Evolutionary conservation across 1,139 yeast species (phyloP).

Genomic region (Kluyveromyces sp.): DNA sequence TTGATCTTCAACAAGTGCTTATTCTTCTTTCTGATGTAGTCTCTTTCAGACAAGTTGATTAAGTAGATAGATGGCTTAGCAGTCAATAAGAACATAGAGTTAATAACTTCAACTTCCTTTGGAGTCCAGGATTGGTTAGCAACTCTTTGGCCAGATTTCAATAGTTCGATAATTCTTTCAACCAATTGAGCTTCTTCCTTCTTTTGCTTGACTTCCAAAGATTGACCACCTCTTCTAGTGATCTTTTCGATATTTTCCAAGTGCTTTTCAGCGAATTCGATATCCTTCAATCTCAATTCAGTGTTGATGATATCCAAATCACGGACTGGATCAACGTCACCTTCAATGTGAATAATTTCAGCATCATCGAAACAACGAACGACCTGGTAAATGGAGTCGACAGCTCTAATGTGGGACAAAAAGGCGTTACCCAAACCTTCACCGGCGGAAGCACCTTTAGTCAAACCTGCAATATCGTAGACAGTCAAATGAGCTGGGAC

Average conservation of each 20-base stretch:
- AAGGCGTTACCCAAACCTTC: slow-evolving; percentile 98
- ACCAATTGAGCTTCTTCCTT: slow-evolving; percentile 86
- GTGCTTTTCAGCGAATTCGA: slow-evolving; percentile 88
- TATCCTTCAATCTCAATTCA: slow-evolving; percentile 93
- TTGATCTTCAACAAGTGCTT: slow-evolving; percentile 85
- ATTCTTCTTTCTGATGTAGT: slow-evolving; percentile 95
- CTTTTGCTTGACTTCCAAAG: slow-evolving; percentile 89
- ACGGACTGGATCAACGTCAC: slow-evolving; percentile 93
- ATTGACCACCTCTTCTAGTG: slow-evolving; percentile 91
- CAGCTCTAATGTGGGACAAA: slow-evolving; percentile 95
- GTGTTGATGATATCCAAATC: slow-evolving; percentile 89
- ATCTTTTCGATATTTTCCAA: slow-evolving; percentile 80
- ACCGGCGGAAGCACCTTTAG: slow-evolving; percentile 96
- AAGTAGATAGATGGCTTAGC: slow-evolving; percentile 96
- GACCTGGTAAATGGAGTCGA: slow-evolving; percentile 95
- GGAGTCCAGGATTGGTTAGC: slow-evolving; percentile 86
- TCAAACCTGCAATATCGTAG: slow-evolving; percentile 96
- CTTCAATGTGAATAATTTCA: slow-evolving; percentile 95
- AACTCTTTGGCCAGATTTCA: slow-evolving; percentile 81
- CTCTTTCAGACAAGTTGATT: slow-evolving; percentile 89
- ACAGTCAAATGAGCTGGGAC: slow-evolving; percentile 93
- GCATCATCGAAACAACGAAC: slow-evolving; percentile 98
- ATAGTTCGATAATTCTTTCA: slow-evolving; percentile 61
- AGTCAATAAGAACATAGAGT: slow-evolving; percentile 79
- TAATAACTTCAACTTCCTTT: slow-evolving; percentile 85